Evolutionary conservation across 2,329 filamentous ascomycete genomes (phyloP), one percentile per base, ranked within the genome.

Genomic region (Diaporthe caulivora): DNA sequence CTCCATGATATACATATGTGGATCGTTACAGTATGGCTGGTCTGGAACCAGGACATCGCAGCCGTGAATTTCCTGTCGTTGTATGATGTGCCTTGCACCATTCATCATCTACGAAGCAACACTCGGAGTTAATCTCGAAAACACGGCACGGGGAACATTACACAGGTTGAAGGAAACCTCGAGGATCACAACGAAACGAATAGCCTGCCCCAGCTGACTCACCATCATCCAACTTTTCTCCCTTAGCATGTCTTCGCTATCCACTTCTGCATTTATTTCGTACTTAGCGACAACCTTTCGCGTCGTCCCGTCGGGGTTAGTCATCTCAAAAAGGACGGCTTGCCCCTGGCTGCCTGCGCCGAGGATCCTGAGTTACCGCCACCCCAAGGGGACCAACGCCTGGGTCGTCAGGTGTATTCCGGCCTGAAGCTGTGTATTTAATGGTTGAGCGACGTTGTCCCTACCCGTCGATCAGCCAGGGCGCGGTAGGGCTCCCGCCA

Each of bases 171-270:
- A 24, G 17, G 11, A 15, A 2, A 7, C 13, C 10, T 13, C 26
- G 10, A 24, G 13, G n/a, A 3, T 11, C 40, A 24, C 29, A 24
- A 29, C 13, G 24, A 26, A 15, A 13, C 15, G 26, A 11, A 15
- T 47, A 4, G 18, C 15, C 18, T 21, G 2, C n/a, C 9, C 29
- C 11, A 29, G 5, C 7, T 65, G 21, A 65, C 60, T 65, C 44
- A 65, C 60, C 44, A 21, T n/a, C 60, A 65, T 65, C 21, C 31
- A 47, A 10, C 2, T 17, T 37, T 65, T 65, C 60, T 65, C 60
- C n/a, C 8, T 8, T 17, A 65, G 6, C 2, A 29, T 21, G 1
- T 34, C 13, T 7, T 24, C 44, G 11, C n/a, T 42, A 1, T 26
- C 21, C 13, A 24, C 21, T 13, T 51, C 21, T 0, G 3, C 21